Conservation (phyloP, 176 grass and related monocot genomes). For the Ensete ventricosum region DNA sequence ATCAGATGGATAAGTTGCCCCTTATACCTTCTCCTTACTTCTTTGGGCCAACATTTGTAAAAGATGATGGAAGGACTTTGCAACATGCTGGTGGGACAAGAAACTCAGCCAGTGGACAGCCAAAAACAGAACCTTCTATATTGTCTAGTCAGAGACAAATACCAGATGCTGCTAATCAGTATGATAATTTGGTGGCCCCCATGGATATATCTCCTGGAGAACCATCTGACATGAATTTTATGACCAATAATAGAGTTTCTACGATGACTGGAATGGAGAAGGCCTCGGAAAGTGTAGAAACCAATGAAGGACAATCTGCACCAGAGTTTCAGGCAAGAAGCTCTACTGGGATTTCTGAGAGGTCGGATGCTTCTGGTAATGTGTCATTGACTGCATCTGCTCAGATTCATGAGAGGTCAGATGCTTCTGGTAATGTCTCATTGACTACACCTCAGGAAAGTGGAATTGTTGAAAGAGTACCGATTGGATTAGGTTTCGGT, state of each 20-base stretch:
- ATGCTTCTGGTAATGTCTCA: too few species aligned
- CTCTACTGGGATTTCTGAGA: conserved; percentile 27
- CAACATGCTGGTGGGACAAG: conserved; percentile 25
- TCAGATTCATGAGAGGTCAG: not conserved
- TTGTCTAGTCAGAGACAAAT: too few species aligned
- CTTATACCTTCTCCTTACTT: conserved; percentile 24
- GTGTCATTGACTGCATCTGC: conserved; percentile 14
- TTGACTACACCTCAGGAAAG: too few species aligned
- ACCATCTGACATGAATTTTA: too few species aligned
- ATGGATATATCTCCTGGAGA: too few species aligned
- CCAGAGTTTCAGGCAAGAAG: conserved; percentile 25
- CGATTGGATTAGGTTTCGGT: not conserved
- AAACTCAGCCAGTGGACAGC: conserved; percentile 23
- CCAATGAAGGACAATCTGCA: conserved; percentile 6
- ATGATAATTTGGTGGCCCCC: too few species aligned
- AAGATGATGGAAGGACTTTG: conserved; percentile 20
- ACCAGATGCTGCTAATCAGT: too few species aligned
- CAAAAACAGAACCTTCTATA: conserved; percentile 27
- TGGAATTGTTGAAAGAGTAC: too few species aligned
- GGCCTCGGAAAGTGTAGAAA: not conserved
- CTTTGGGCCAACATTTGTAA: conserved; percentile 39
- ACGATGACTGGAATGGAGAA: conserved; percentile 19
- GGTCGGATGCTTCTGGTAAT: conserved; percentile 21
- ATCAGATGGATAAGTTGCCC: conserved; percentile 31
- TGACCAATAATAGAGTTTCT: not conserved